Base-by-base conservation (phyloP, 1,284 basidiomycete species). In the Cryptococcus amylolentus region DNA sequence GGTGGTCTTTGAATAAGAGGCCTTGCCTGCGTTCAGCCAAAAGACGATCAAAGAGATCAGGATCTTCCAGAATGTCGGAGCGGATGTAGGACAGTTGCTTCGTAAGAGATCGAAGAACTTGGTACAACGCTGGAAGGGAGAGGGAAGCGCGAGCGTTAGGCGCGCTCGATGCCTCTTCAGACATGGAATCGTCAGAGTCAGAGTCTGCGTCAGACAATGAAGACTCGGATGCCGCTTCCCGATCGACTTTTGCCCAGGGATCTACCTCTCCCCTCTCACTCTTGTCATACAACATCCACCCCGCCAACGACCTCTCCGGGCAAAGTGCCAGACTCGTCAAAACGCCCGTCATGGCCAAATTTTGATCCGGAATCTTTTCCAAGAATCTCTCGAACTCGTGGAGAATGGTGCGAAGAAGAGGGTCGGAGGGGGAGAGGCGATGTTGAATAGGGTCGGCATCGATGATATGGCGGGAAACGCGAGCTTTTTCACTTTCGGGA, bases 1-100 rank as follows among this genome's bases (percentile, higher is more conserved):
- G 78, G 70, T 95, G 94, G 76, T 97, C 94, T 1, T 88, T 88
- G 75, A 95, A 96, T 26, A 96, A 79, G 18, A 98, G 79, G 3
- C 94, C 93, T 69, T 89, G 87, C 39, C 95, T 82, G 28, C 95
- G 84, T 76, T 98, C 92, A 1, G 84, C 75, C 3, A 98, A 83
- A 66, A 86, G 89, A 64, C 83, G 82, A 77, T 97, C 92, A 72
- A 98, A 97, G 31, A 35, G 31, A 10, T 35, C 31, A 35, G 31
- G 31, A 35, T 35, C 31, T 48, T 87, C 80, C 14, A 86, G 82
- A 12, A 75, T 62, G 1, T 53, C 27, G 1, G 49, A 46, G 3
- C 72, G 67, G 57, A 72, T 69, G 7, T 46, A 41, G 4, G 63
- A 53, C 14, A 73, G 61, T 26, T 73, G 88, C 9, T 83, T 81